Evolutionary conservation across 352 stramenopile species (phyloP).

Genomic region (Phytophthora palmivora): DNA sequence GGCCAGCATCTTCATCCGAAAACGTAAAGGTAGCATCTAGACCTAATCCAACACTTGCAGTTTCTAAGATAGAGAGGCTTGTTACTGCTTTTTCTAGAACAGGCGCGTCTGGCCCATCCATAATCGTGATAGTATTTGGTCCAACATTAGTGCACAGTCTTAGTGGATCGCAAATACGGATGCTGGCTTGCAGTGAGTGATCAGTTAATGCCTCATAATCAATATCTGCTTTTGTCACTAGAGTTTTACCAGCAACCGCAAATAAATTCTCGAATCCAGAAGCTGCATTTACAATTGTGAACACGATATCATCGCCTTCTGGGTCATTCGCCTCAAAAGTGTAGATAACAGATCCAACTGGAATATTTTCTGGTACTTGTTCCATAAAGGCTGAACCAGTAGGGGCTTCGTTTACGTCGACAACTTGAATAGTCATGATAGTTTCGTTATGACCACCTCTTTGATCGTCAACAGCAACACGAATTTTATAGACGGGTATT

Average conservation of each 20-base stretch:
- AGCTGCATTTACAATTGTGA: constrained; percentile 13
- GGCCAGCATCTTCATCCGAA: constrained; percentile 54
- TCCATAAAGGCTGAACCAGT: constrained; percentile 30
- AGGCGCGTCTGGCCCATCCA: constrained; percentile 52
- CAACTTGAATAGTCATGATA: constrained; percentile 32
- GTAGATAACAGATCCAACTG: constrained; percentile 32
- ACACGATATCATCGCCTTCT: constrained; percentile 48
- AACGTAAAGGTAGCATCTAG: constrained; percentile 43
- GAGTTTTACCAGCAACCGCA: constrained; percentile 10
- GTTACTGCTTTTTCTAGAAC: constrained; percentile 29
- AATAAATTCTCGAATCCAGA: constrained; percentile 28
- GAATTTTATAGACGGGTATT: constrained; percentile 27
- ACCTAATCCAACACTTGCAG: constrained; percentile 2
- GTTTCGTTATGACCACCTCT: constrained; percentile 19
- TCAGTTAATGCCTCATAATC: constrained; percentile 27
- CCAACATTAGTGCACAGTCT: constrained; percentile 47
- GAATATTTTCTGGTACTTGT: constrained; percentile 46
- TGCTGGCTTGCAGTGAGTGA: constrained; percentile 34
- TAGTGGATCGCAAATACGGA: constrained; percentile 53
- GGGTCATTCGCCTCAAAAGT: constrained; percentile 41
- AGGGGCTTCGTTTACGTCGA: constrained; percentile 46
- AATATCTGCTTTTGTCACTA: constrained; percentile 29
- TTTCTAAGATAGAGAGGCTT: constrained; percentile 28
- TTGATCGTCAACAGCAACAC: constrained; percentile 32
- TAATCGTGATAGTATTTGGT: constrained; percentile 44